Evolutionary conservation across 176 grass and related monocot genomes (phyloP), one percentile per base, ranked within the genome.

Genomic region (Zizania latifolia): DNA sequence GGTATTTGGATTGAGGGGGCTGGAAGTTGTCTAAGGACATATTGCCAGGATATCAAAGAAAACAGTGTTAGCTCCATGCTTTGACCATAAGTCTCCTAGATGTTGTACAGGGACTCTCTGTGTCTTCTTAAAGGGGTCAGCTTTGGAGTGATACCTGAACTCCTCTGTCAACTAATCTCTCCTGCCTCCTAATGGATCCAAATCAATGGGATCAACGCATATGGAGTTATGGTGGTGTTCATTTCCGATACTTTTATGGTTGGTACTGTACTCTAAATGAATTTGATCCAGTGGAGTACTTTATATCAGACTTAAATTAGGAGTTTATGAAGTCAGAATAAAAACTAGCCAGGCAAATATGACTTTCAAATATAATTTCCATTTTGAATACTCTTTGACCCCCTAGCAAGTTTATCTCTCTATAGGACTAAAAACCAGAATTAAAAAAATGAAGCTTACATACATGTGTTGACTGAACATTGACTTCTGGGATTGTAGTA

Each of bases 381-480:
- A 78, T 57, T 68, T 56, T 68, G 16, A 66, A 38, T 40, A 30
- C 3, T 57, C 41, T 56, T 15, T 59, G 74, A 70, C 19, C 4
- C 8, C 29, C 7, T 17, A 10, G 11, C 36, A 63, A 61, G 32
- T 24, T 24, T 46, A 36, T 50, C 24, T 30, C 38, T 80, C 55
- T 56, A 28, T 69, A 60, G 0, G 22, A 50, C 29, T 37, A 71
- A 1, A 82, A 40, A 69, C 19, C 21, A 65, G 80, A 24, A 60
- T 68, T 45, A 26, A 77, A 63, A 19, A 48, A 72, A 75, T 60
- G 27, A 58, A 71, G 38, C 81, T 53, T 15, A 68, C 85, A 57
- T 92, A 97, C 94, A 88, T 46, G 22, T 79, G 71, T 79, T 70
- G 78, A 68, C 75, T 92, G 63, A 92, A 92, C 84, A 88, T 86